Percentiles rank a stretch among this genome's conserved stretches.
These are phyloP conservation scores for Jacaranda copaia DNA, from an alignment of 257 asterid genomes.

Conservation along the genomic window DNA sequence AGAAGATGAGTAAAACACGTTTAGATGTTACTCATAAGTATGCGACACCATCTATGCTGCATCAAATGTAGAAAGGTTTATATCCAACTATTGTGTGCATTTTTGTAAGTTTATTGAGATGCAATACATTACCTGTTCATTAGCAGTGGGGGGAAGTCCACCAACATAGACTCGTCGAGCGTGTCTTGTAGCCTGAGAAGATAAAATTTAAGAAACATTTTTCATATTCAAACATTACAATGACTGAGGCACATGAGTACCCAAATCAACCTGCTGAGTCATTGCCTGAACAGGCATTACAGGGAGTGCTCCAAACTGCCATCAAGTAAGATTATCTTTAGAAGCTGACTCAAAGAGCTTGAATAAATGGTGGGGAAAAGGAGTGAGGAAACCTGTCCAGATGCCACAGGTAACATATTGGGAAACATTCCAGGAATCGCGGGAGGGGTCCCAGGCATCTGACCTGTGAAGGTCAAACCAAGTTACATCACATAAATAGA, in stretches of 20 bases:
- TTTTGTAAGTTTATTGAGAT: constrained; percentile 1
- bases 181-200: constrained; percentile 90
- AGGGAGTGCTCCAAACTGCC: constrained; percentile 78
- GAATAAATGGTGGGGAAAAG: background rate
- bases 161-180: constrained; percentile 99
- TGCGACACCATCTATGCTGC: constrained; percentile 1
- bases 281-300: constrained; percentile 91
- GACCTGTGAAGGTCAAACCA: constrained; percentile 67
- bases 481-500: constrained; percentile 40
- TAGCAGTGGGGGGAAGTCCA: constrained; percentile 95
- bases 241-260: constrained; percentile 8
- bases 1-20: background rate
- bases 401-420: constrained; percentile 72
- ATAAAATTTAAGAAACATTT: constrained; percentile 30
- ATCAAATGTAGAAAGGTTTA: background rate
- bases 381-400: constrained; percentile 71
- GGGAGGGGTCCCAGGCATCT: constrained; percentile 70
- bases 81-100: background rate
- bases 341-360: constrained; percentile 30
- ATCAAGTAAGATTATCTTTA: constrained; percentile 27
- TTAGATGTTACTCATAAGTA: background rate
- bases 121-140: constrained; percentile 75
- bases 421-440: constrained; percentile 84
- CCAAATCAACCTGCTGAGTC: constrained; percentile 93
- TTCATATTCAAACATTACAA: constrained; percentile 11